Evolutionary conservation across 179 eudicot genomes (phyloP), one percentile per base, ranked within the genome.

Genomic region (Drosera spatulata): DNA sequence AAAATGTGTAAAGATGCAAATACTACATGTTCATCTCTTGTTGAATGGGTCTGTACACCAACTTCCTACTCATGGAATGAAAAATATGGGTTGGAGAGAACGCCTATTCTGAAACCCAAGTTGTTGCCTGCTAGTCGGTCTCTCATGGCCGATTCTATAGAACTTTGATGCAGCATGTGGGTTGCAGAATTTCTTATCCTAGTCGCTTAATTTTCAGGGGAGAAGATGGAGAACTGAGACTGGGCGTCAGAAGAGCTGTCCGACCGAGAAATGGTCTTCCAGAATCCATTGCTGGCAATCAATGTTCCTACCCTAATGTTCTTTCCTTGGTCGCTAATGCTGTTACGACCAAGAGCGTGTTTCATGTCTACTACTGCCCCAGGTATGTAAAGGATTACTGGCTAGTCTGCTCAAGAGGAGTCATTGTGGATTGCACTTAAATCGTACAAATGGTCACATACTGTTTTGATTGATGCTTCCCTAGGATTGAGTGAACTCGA

Each of bases 201-300:
- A 33, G 14, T n/a, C 55, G 22, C 54, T 59, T 55, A 12, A 47
- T 7, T 62, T 71, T 42, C 60, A 90, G 97, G 82, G 97, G 88
- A 54, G 95, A 87, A 73, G 81, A 75, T 62, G 93, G 97, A 67
- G 95, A 87, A 46, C 72, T 90, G 60, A 78, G 90, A 66, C 59
- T 87, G 77, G 97, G 97, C 13, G 77, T 83, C 15, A 78, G 95
- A 78, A 79, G 95, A 77, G 93, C 87, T 71, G 63, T 75, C 56
- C 80, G 93, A 45, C 89, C 90, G 53, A 79, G 77, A 70, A 87
- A 73, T 65, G 87, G 84, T 45, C 73, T 87, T 71, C 91, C 93
- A 44, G 87, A 77, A 62, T 73, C 81, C 49, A 62, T 80, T 55
- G 62, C 75, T 50, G 75, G 79, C 15, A 79, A 74, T 63, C 89